A percentile compares a stretch with the other conserved stretches of the same genome.
Evolutionary conservation across 306 rosid genomes (phyloP).

Genomic region (Cicer bijugum): DNA sequence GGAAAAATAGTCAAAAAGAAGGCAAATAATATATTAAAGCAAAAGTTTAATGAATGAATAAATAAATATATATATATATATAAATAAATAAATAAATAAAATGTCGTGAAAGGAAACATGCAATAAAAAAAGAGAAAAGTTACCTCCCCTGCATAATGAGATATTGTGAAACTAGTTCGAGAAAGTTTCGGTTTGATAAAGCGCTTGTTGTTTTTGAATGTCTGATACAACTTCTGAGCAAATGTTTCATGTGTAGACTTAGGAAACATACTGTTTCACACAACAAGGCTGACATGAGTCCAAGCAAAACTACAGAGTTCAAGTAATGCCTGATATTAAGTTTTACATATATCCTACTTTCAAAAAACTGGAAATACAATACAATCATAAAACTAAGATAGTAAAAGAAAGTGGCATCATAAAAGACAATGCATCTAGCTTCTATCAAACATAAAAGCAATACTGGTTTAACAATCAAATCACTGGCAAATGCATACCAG

Average conservation of each 20-base stretch:
- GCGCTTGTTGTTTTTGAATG: slow-evolving; percentile 95
- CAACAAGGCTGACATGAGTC: slow-evolving; percentile 49
- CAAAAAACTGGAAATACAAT: slow-evolving; percentile 36
- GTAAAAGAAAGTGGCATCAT: background rate
- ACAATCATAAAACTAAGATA: slow-evolving; percentile 9
- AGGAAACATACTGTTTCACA: slow-evolving; percentile 95
- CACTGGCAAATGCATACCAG: slow-evolving; percentile 70
- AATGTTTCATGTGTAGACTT: slow-evolving; percentile 99
- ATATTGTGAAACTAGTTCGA: slow-evolving; percentile 90
- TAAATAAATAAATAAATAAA: slow-evolving; percentile 9
- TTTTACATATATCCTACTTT: slow-evolving; percentile 27
- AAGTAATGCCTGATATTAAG: slow-evolving; percentile 36
- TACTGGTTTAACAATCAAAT: slow-evolving; percentile 31
- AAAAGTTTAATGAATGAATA: slow-evolving; percentile 9
- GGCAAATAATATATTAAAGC: slow-evolving; percentile 36
- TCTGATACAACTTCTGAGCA: slow-evolving; percentile 96
- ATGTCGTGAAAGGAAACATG: slow-evolving; percentile 36
- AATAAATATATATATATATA: background rate
- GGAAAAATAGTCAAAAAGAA: slow-evolving; percentile 30
- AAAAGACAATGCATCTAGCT: slow-evolving; percentile 42
- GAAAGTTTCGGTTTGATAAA: slow-evolving; percentile 98
- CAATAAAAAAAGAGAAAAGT: slow-evolving; percentile 40
- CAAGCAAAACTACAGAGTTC: slow-evolving; percentile 44
- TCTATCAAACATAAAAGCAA: slow-evolving; percentile 41
- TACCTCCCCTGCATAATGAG: slow-evolving; percentile 99